phyloP scores from a whole-genome alignment of 257 asterid genomes.

The Nicotiana tomentosiformis region DNA sequence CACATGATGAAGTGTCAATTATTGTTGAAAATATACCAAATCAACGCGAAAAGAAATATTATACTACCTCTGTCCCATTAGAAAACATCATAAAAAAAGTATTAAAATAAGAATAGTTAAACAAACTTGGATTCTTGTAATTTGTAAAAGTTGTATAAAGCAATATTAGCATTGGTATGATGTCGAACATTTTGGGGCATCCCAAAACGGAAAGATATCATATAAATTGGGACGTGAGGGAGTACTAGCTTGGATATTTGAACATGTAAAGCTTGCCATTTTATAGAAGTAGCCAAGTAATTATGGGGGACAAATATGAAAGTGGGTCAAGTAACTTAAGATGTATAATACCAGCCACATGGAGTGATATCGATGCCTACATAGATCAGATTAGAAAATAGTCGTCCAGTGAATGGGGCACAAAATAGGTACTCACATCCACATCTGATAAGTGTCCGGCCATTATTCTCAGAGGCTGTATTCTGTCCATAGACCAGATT shows the following conservation, averaged over 20 bases:
- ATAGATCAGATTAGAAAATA: not conserved
- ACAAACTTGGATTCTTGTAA: not conserved
- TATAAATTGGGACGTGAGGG: not conserved
- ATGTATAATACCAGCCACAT: not conserved
- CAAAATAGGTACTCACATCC: slow-evolving; percentile 60
- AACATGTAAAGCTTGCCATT: not conserved
- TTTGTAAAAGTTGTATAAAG: not conserved
- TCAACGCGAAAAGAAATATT: not conserved
- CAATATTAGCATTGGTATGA: not conserved
- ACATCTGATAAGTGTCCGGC: slow-evolving; percentile 99
- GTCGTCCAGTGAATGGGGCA: not conserved
- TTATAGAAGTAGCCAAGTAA: not conserved
- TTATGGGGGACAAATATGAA: not conserved
- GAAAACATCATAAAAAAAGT: too few relatives aligned
- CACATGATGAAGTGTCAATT: not conserved
- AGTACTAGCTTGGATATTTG: not conserved
- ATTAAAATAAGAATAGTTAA: not conserved
- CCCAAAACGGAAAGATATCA: not conserved
- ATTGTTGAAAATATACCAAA: not conserved
- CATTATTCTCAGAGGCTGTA: slow-evolving; percentile 91
- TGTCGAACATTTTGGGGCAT: not conserved
- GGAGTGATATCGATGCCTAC: not conserved
- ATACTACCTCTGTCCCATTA: not conserved
- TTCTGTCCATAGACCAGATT: slow-evolving; percentile 93
- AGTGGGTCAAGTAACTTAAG: not conserved